Percentiles rank a stretch among this genome's conserved stretches.
phyloP scores from a whole-genome alignment of 2,329 filamentous ascomycete genomes.

The Cordyceps fumosorosea region DNA sequence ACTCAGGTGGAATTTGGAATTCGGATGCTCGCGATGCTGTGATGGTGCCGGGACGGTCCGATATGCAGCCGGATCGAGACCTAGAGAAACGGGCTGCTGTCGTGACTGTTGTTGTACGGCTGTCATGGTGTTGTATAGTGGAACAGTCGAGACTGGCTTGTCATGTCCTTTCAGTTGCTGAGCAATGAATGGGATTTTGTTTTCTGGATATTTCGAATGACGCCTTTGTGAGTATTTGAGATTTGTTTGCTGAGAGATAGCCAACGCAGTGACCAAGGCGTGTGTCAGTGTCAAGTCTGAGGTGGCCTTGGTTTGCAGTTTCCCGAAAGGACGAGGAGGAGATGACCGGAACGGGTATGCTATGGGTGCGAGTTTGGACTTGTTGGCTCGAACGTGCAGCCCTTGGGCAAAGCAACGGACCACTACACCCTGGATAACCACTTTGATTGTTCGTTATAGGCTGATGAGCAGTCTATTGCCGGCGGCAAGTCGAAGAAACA shows the following conservation, averaged over 20 bases:
- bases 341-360: background rate
- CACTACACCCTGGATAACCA: background rate
- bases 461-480: background rate
- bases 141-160: background rate
- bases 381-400: background rate
- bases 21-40: background rate
- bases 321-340: background rate
- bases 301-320: background rate
- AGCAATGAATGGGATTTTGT: background rate
- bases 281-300: background rate
- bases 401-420: background rate
- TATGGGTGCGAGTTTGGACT: background rate
- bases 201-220: background rate
- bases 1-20: background rate
- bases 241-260: background rate
- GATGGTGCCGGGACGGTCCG: background rate
- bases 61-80: background rate
- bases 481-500: background rate
- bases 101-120: slow-evolving; percentile 8
- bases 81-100: background rate
- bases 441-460: background rate
- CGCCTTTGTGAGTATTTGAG: background rate
- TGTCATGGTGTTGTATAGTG: slow-evolving; percentile 9
- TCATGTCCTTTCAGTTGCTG: background rate
- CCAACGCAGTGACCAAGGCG: background rate